A percentile compares a stretch with the other conserved stretches of the same genome.
These are phyloP conservation scores for Eutrema heterophyllum DNA, from an alignment of 345 rosid species.

Conservation along the genomic window DNA sequence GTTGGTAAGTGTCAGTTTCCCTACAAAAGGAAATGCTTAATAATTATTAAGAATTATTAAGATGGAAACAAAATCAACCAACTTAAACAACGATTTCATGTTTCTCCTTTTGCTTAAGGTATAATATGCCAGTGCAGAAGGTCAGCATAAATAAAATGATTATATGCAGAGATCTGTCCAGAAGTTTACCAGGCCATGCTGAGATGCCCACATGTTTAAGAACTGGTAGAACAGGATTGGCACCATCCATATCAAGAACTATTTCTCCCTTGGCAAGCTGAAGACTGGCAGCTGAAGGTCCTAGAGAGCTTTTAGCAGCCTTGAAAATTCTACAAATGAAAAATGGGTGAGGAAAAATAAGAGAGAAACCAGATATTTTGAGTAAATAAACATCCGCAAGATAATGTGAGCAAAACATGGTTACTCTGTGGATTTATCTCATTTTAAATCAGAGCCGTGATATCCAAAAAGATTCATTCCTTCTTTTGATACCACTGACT, in stretches of 20 bases:
- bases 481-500: background rate
- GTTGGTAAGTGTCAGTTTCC: constrained; percentile 82
- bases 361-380: background rate
- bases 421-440: background rate
- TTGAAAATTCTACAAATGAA: constrained; percentile 51
- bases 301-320: constrained; percentile 50
- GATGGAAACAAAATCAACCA: constrained; percentile 13
- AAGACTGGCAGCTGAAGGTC: constrained; percentile 52
- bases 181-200: constrained; percentile 89
- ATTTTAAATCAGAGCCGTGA: constrained; percentile 5
- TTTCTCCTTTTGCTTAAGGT: background rate
- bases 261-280: constrained; percentile 85
- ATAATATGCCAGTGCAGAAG: background rate
- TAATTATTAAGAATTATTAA: constrained; percentile 21
- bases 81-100: background rate
- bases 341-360: background rate
- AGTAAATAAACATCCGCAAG: background rate
- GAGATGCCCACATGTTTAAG: constrained; percentile 90
- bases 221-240: constrained; percentile 82
- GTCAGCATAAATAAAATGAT: background rate
- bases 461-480: background rate
- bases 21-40: constrained; percentile 41
- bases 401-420: background rate
- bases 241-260: constrained; percentile 79
- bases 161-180: constrained; percentile 13